Evolutionary conservation across 2,329 filamentous ascomycete genomes (phyloP), one percentile per base, ranked within the genome.

Genomic region (Botryotinia calthae): DNA sequence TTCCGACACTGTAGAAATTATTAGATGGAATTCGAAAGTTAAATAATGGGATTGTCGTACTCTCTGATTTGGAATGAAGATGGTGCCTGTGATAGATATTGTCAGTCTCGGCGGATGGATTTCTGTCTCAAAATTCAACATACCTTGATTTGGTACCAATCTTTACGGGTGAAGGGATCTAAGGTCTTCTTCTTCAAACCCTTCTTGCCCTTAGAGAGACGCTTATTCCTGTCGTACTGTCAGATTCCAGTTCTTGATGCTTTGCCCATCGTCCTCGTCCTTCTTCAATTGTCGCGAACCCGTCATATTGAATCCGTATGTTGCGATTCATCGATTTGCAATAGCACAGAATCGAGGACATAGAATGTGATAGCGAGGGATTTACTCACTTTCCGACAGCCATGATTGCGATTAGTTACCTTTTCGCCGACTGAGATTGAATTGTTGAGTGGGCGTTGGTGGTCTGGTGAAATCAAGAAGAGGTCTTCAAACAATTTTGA

Each of bases 151-250:
- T 92, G 93, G 88, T 95, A 99, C 93, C 97, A 98, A 86, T 98
- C 96, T 90, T 99, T 99, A 85, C 95, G 93, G 83, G 95, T 90
- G 89, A 98, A 98, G 83, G 96, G 95, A 86, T 99, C 96, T 82
- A 92, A 88, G 83, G 95, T 95, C 88, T 95, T 95, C 95, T 99
- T 98, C 94, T 98, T 98, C 85, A 98, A 90, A 86, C 96, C 95
- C 91, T 99, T 99, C 94, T 98, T 99, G 88, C 96, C 96, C 91
- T 99, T 99, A 80, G 96, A 98, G 89, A 99, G 91, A 90, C 96
- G 94, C 94, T 99, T 99, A 92, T 99, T 99, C 93, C 92, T 94
- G 73, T 78, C 66, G 62, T 78, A 58, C 72, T 76, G 79, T 81
- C 75, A 81, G 80, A 79, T 64, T 56, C 69, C 66, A 73, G 73